phyloP scores from a whole-genome alignment of 805 yeast species.

The Diddensiella caesifluorescens region DNA sequence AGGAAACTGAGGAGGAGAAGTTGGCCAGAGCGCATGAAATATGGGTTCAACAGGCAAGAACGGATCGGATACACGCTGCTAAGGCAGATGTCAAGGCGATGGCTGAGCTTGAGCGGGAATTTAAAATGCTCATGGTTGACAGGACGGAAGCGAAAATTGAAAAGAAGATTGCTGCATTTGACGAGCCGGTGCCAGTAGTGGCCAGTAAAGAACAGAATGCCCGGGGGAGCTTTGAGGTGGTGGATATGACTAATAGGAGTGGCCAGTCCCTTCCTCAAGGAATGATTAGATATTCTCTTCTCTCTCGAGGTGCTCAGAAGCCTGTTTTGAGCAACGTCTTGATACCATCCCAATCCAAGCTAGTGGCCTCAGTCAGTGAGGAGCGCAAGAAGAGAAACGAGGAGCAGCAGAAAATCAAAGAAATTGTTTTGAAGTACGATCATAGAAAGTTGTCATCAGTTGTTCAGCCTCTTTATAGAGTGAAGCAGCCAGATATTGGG shows the following conservation, averaged over 20 bases:
- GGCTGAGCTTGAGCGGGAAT: constrained; percentile 53
- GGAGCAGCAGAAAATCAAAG: constrained; percentile 48
- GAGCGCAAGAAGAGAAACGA: constrained; percentile 46
- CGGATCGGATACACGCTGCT: constrained; percentile 15
- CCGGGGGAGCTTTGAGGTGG: constrained; percentile 6
- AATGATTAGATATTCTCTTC: constrained; percentile 33
- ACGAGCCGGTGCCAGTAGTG: constrained; percentile 28
- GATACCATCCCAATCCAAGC: constrained; percentile 50
- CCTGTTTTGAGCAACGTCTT: constrained; percentile 40
- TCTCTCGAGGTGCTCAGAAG: constrained; percentile 51
- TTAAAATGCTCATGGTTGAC: constrained; percentile 47
- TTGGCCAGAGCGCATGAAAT: constrained; percentile 37
- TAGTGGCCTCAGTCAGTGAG: constrained; percentile 48
- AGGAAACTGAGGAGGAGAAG: constrained; percentile 30
- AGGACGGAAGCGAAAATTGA: constrained; percentile 41
- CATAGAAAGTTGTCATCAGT: neutral
- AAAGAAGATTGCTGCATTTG: constrained; percentile 27
- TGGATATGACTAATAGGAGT: constrained; percentile 7
- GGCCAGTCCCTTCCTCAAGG: constrained; percentile 4
- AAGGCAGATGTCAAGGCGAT: constrained; percentile 42
- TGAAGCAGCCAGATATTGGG: constrained; percentile 20
- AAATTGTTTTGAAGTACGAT: constrained; percentile 18
- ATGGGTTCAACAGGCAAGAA: constrained; percentile 31
- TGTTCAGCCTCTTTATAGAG: neutral
- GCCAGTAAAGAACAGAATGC: constrained; percentile 2